Conservation (phyloP, 495 filamentous ascomycete genomes). For the Annulohypoxylon nitens region DNA sequence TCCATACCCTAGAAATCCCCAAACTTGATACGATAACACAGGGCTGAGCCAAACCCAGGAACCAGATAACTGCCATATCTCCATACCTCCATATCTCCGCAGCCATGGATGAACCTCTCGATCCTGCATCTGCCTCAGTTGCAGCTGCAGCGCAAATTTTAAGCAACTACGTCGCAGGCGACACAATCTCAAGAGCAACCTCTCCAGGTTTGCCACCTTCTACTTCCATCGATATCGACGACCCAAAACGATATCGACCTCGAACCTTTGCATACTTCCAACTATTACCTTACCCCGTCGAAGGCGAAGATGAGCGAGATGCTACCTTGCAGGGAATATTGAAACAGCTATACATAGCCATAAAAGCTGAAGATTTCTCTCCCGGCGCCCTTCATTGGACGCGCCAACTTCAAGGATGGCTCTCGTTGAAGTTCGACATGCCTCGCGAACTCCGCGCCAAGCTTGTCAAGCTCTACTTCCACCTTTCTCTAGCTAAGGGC, state of each 20-base stretch:
- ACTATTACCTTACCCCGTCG: slow-evolving; percentile 87
- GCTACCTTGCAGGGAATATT: slow-evolving; percentile 84
- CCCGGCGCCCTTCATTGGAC: slow-evolving; percentile 98
- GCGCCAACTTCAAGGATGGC: slow-evolving; percentile 93
- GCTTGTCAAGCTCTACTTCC: slow-evolving; percentile 92
- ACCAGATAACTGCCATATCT: not conserved
- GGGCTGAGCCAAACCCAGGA: not conserved
- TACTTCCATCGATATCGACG: slow-evolving; percentile 50
- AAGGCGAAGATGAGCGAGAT: slow-evolving; percentile 79
- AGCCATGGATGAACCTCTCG: slow-evolving; percentile 15
- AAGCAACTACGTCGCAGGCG: slow-evolving; percentile 48
- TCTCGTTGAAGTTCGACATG: slow-evolving; percentile 96
- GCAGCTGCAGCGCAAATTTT: slow-evolving; percentile 47
- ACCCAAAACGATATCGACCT: slow-evolving; percentile 78
- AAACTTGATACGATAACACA: slow-evolving; percentile 20
- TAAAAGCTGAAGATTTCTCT: slow-evolving; percentile 92
- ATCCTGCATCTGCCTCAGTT: slow-evolving; percentile 29
- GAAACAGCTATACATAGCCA: slow-evolving; percentile 89
- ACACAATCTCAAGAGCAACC: slow-evolving; percentile 64
- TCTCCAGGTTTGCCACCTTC: slow-evolving; percentile 58
- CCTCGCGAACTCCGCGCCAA: slow-evolving; percentile 82
- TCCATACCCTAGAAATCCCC: not conserved
- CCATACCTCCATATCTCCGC: slow-evolving; percentile 34
- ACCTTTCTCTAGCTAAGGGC: slow-evolving; percentile 90
- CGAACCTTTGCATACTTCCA: slow-evolving; percentile 93